A percentile compares a stretch with the other conserved stretches of the same genome.
These are phyloP conservation scores for Phytophthora colocasiae DNA, from an alignment of 352 stramenopile species.

Conservation along the genomic window DNA sequence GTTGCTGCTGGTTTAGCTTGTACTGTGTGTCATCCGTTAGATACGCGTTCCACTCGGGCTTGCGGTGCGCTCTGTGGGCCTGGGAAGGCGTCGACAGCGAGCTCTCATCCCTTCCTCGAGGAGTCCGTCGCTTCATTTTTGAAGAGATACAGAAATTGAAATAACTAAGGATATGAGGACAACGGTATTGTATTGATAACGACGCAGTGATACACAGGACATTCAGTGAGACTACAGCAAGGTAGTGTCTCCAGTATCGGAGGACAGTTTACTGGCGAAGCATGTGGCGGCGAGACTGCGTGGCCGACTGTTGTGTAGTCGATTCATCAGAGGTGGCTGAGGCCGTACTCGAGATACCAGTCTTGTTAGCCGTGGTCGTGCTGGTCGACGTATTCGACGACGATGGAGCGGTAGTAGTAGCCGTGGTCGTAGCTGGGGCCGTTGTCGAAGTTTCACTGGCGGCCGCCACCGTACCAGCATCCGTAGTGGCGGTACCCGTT, in stretches of 20 bases:
- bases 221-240: no score
- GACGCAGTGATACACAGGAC: no score
- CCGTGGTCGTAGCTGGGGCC: conserved; percentile 16
- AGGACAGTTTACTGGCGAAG: conserved; percentile 26
- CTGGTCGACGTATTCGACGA: background rate
- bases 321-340: conserved; percentile 13
- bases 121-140: conserved; percentile 31
- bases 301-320: conserved; percentile 28
- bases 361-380: conserved; percentile 19
- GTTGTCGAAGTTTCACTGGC: conserved; percentile 8
- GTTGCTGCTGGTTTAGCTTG: conserved; percentile 53
- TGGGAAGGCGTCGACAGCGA: conserved; percentile 3
- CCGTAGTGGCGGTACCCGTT: conserved; percentile 1
- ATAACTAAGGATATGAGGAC: no score
- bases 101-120: conserved; percentile 16
- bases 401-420: background rate
- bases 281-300: conserved; percentile 19
- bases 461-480: conserved; percentile 2
- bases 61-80: conserved; percentile 17
- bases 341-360: conserved; percentile 16
- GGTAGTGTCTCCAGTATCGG: background rate
- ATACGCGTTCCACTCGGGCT: conserved; percentile 61
- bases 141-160: no score
- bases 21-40: conserved; percentile 58
- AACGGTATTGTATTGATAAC: no score